Evolutionary conservation across 2,329 filamentous ascomycete species (phyloP), one percentile per base, ranked within the genome.

Genomic region (Alternaria ethzedia): DNA sequence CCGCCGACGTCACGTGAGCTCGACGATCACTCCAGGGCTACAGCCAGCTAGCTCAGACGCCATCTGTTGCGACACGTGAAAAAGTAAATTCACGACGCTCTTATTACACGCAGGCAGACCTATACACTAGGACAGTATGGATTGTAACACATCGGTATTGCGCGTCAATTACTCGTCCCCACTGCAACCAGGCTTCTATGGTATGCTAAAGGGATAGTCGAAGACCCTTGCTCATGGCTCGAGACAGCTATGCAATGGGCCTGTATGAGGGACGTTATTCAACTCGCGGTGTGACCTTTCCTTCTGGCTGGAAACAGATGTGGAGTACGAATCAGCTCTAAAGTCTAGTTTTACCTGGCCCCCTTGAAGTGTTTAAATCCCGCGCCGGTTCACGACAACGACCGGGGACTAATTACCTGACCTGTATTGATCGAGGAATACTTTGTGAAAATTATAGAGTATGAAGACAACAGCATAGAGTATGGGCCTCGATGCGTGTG

Each of bases 1-100:
- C 71, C 69, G 67, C 74, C 70, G 69, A 70, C 55, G 41, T 68
- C 65, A 67, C 70, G 70, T 71, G 70, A 59, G 8, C 3, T 11
- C 6, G 36, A 45, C 47, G 30, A 63, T 65, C 43, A 64, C 58
- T 28, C 30, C 21, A 49, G 43, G 8, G 23, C 49, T 23, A 12
- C 32, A 17, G 13, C 28, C 44, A 41, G n/a, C 21, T 17, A 23
- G 49, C 30, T 32, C 25, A 47, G 61, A 49, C 32, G 47, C 46
- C 41, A 59, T 57, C 23, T 30, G n/a, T 57, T 36, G 44, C 57
- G 43, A 41, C 21, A 49, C 23, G 8, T 11, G 20, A 28, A 45
- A 63, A 63, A 44, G 49, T 32, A 61, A 50, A 51, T 50, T 26
- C 25, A 49, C 25, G 10, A 54, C 54, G 32, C 32, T n/a, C 20